Conservation (phyloP, 2,329 filamentous ascomycete genomes). For the Ophiostoma angusticollis region DNA sequence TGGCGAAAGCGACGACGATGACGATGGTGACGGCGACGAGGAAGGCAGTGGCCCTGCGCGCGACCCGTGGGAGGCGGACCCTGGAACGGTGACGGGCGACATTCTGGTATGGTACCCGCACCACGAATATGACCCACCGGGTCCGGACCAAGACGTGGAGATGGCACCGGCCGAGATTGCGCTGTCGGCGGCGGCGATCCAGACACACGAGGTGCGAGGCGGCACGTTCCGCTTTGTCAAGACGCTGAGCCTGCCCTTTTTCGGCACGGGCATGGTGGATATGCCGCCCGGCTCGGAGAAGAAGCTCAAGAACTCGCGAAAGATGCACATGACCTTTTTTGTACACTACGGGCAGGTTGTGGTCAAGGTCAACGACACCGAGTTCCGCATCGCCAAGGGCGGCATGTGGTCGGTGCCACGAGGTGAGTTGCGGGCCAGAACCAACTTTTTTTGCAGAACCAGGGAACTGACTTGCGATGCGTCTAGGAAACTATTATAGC, state of each 20-base stretch:
- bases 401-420: slow-evolving; percentile 91
- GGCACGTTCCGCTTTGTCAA: slow-evolving; percentile 82
- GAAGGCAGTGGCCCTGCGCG: slow-evolving; percentile 32
- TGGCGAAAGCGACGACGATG: slow-evolving; percentile 22
- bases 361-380: slow-evolving; percentile 61
- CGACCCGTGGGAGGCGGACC: slow-evolving; percentile 60
- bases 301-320: slow-evolving; percentile 78
- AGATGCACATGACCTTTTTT: slow-evolving; percentile 97
- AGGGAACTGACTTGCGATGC: too few species aligned
- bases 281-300: slow-evolving; percentile 74
- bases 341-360: slow-evolving; percentile 71
- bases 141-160: slow-evolving; percentile 40
- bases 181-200: slow-evolving; percentile 40
- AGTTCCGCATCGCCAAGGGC: slow-evolving; percentile 74
- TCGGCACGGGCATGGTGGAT: slow-evolving; percentile 83
- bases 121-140: slow-evolving; percentile 40
- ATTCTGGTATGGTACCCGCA: slow-evolving; percentile 51
- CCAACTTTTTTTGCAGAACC: too few species aligned
- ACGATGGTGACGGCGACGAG: slow-evolving; percentile 26
- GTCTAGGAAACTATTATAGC: slow-evolving; percentile 78
- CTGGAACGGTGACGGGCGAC: slow-evolving; percentile 50
- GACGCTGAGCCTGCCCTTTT: slow-evolving; percentile 70
- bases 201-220: slow-evolving; percentile 44
- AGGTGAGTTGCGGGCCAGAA: slow-evolving; percentile 51
- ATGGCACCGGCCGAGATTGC: slow-evolving; percentile 44